These are phyloP conservation scores for Glutinoglossum americanum DNA, from an alignment of 495 filamentous ascomycete species.

Conservation along the genomic window DNA sequence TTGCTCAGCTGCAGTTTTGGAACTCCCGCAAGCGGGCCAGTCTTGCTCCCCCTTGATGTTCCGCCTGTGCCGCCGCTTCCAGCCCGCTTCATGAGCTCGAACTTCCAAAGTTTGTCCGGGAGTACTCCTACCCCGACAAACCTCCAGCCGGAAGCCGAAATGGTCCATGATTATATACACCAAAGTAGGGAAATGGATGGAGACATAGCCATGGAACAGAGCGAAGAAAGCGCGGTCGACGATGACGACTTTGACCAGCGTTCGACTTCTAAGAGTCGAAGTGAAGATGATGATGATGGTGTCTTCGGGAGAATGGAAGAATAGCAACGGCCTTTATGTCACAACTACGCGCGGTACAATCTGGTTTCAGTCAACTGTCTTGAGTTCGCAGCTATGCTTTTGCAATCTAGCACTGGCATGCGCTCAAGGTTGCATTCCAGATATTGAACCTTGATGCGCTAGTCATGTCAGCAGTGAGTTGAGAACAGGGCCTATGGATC, in stretches of 20 bases:
- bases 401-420: neutral
- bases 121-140: slow-evolving; percentile 18
- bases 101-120: slow-evolving; percentile 17
- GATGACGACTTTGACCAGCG: slow-evolving; percentile 60
- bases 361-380: neutral
- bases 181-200: slow-evolving; percentile 18
- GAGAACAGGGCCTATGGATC: neutral
- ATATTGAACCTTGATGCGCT: neutral
- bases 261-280: slow-evolving; percentile 28
- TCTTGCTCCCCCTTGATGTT: slow-evolving; percentile 46
- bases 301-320: slow-evolving; percentile 95
- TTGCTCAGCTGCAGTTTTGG: slow-evolving; percentile 77
- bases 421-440: neutral
- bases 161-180: slow-evolving; percentile 10
- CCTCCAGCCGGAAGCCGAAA: slow-evolving; percentile 15
- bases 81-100: slow-evolving; percentile 30
- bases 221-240: slow-evolving; percentile 32
- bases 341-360: neutral
- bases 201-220: slow-evolving; percentile 50
- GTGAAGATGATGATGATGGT: slow-evolving; percentile 84
- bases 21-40: slow-evolving; percentile 49
- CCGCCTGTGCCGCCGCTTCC: slow-evolving; percentile 77
- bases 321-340: slow-evolving; percentile 14
- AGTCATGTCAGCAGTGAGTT: neutral
- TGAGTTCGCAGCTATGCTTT: too few species aligned